phyloP scores from a whole-genome alignment of 2,329 filamentous ascomycete species.

The Trichoderma hamatum region DNA sequence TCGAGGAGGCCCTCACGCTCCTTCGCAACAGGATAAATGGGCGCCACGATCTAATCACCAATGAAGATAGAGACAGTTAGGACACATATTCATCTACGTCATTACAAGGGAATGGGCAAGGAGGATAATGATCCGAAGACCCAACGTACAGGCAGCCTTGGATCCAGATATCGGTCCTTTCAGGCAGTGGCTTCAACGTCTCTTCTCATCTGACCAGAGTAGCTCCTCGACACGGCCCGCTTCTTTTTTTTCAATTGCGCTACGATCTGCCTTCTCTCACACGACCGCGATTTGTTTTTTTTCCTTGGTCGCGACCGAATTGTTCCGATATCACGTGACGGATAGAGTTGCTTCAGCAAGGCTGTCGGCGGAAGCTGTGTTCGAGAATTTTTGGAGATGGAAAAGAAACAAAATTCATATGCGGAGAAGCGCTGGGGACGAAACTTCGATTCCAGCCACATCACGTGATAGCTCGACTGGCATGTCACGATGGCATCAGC shows the following conservation, averaged over 20 bases:
- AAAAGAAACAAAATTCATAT: conserved; percentile 26
- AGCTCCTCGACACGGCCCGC: conserved; percentile 30
- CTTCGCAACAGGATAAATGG: conserved; percentile 56
- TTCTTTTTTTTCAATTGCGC: conserved; percentile 29
- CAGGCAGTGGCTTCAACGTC: conserved; percentile 33
- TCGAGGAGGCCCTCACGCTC: conserved; percentile 56
- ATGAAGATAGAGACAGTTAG: conserved; percentile 2
- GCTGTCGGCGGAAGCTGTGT: conserved; percentile 29
- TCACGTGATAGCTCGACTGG: conserved; percentile 39
- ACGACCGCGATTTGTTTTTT: conserved; percentile 30
- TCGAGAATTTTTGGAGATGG: conserved; percentile 24
- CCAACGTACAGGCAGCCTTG: conserved; percentile 41
- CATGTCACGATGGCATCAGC: background rate
- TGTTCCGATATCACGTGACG: conserved; percentile 41
- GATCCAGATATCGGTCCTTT: conserved; percentile 36
- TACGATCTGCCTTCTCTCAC: conserved; percentile 28
- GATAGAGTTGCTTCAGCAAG: conserved; percentile 20
- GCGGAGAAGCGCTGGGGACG: conserved; percentile 31
- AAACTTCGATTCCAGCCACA: conserved; percentile 22
- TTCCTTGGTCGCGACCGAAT: conserved; percentile 34
- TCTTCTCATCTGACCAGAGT: conserved; percentile 37
- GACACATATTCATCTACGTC: conserved; percentile 32
- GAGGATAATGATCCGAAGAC: conserved; percentile 27
- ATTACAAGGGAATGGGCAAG: conserved; percentile 29
- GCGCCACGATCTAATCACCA: conserved; percentile 52